These are phyloP conservation scores for Mycena vitilis DNA, from an alignment of 768 basidiomycete species.

Conservation along the genomic window DNA sequence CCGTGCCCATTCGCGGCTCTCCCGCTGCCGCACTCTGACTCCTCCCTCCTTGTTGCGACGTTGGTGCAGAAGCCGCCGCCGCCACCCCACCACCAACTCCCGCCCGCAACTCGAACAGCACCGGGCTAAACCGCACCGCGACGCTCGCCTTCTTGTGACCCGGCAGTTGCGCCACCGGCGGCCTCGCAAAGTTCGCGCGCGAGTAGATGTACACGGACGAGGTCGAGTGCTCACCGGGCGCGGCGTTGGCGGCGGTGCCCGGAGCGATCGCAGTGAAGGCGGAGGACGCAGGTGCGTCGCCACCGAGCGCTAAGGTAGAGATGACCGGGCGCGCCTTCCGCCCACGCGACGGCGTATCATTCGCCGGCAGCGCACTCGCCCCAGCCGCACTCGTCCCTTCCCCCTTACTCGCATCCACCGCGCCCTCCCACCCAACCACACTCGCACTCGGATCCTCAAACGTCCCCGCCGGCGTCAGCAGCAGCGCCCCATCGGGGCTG, in stretches of 20 bases:
- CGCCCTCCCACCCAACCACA: constrained; percentile 18
- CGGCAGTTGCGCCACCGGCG: constrained; percentile 94
- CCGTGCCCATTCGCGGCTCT: constrained; percentile 40
- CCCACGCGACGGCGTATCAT: constrained; percentile 64
- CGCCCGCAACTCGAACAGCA: constrained; percentile 89
- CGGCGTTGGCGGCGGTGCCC: constrained; percentile 1
- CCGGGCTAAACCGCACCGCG: constrained; percentile 92
- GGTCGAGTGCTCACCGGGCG: constrained; percentile 38
- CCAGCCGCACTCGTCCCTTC: constrained; percentile 22
- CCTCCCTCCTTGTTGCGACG: background rate
- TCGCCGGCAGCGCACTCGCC: constrained; percentile 24
- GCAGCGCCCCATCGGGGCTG: constrained; percentile 92
- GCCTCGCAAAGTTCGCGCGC: constrained; percentile 91
- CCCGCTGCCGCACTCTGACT: constrained; percentile 22
- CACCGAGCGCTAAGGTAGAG: constrained; percentile 49
- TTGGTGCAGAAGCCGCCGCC: no score
- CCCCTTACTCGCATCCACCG: background rate
- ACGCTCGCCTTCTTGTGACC: constrained; percentile 97
- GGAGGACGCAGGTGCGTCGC: constrained; percentile 13
- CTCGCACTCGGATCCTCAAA: constrained; percentile 79
- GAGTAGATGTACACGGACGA: constrained; percentile 94
- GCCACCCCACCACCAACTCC: constrained; percentile 59
- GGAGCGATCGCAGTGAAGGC: constrained; percentile 40
- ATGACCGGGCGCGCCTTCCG: constrained; percentile 65
- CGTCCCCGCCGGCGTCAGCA: constrained; percentile 96